These are phyloP conservation scores for Trichoderma reesei DNA, from an alignment of 495 filamentous ascomycete genomes.

Conservation along the genomic window DNA sequence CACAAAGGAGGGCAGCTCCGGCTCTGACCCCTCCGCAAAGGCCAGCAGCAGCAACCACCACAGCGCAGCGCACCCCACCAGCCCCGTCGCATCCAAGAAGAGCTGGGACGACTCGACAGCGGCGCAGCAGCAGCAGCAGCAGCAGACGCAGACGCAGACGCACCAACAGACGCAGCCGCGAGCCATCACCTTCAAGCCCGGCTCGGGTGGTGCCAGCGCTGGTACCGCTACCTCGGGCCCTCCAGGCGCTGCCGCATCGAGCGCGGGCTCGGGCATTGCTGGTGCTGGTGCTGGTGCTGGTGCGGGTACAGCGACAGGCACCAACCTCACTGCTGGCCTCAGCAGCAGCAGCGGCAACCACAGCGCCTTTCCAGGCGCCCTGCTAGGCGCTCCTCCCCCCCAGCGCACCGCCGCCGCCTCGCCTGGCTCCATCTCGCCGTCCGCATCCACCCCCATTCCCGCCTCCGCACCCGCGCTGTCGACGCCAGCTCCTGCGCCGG, in stretches of 20 bases:
- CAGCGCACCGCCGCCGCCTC: not conserved
- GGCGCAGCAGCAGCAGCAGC: too few relatives aligned
- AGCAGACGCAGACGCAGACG: too few relatives aligned
- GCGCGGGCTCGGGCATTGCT: not conserved
- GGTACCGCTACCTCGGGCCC: too few relatives aligned
- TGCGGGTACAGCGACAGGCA: not conserved
- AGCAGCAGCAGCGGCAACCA: too few relatives aligned
- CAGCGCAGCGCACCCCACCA: constrained; percentile 13
- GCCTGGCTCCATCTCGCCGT: constrained; percentile 8
- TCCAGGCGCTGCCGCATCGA: too few relatives aligned
- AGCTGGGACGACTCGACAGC: constrained; percentile 15
- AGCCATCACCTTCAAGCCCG: not conserved
- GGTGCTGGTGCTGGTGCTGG: constrained; percentile 1
- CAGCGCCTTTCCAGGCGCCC: too few relatives aligned
- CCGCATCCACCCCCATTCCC: constrained; percentile 3
- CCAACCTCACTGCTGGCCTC: too few relatives aligned
- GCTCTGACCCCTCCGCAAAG: constrained; percentile 38
- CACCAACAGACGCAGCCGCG: not conserved
- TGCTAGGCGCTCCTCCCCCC: not conserved
- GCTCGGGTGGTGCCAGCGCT: not conserved
- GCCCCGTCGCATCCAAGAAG: not conserved
- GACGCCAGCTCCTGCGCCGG: constrained; percentile 7
- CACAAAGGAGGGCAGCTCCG: constrained; percentile 73
- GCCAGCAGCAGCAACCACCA: constrained; percentile 12
- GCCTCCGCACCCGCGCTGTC: not conserved